Percentiles rank a stretch among this genome's conserved stretches.
These are phyloP conservation scores for Tillandsia fasciculata DNA, from an alignment of 176 grass and related monocot species.

Conservation along the genomic window DNA sequence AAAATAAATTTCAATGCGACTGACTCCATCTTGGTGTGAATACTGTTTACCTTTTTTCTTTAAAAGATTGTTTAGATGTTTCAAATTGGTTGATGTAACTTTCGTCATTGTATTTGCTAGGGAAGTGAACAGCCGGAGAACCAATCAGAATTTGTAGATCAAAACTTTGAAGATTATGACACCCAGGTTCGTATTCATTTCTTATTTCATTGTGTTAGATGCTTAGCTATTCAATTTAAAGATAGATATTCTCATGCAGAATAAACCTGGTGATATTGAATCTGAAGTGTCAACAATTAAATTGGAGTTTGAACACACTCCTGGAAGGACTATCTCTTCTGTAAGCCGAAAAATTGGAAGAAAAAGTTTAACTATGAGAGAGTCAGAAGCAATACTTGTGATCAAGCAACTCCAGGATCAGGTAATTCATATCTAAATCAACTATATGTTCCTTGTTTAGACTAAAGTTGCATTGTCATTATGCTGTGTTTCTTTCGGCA, in stretches of 20 bases:
- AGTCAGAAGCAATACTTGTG: conserved; percentile 81
- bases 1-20: conserved; percentile 37
- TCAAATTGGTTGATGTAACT: background rate
- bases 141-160: background rate
- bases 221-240: conserved; percentile 7
- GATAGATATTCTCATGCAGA: conserved; percentile 21
- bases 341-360: conserved; percentile 18
- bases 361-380: conserved; percentile 56
- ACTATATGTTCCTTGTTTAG: conserved; percentile 11
- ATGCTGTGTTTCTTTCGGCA: conserved; percentile 20
- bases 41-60: background rate
- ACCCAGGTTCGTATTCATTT: conserved; percentile 14
- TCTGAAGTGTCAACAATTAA: conserved; percentile 15
- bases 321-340: conserved; percentile 11
- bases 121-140: conserved; percentile 3
- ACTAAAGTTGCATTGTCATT: conserved; percentile 1
- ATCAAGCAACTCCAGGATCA: conserved; percentile 93
- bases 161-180: background rate
- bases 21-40: conserved; percentile 5
- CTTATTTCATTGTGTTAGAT: background rate
- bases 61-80: background rate
- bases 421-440: conserved; percentile 30
- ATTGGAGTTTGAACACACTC: conserved; percentile 19
- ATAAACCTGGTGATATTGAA: conserved; percentile 29
- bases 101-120: conserved; percentile 9